These are phyloP conservation scores for Tulasnella sp. DNA, from an alignment of 768 basidiomycete genomes.

Conservation along the genomic window DNA sequence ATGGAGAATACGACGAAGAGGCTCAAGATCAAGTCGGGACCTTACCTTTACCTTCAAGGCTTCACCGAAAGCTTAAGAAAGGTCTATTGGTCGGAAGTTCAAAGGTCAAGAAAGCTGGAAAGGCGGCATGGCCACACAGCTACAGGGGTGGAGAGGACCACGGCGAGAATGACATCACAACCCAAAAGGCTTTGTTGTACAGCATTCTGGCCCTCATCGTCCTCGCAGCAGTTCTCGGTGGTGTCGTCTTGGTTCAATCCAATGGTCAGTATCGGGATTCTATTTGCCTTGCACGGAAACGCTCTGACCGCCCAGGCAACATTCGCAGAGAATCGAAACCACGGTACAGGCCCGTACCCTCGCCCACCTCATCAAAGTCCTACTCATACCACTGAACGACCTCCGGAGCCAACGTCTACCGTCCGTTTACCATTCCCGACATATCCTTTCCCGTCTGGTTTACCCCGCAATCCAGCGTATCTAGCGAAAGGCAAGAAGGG, in stretches of 20 bases:
- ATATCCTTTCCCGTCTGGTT: conserved; percentile 22
- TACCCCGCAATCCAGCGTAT: conserved; percentile 52
- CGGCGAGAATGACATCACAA: conserved; percentile 23
- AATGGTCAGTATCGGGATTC: not conserved
- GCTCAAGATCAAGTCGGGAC: conserved; percentile 19
- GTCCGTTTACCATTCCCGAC: conserved; percentile 2
- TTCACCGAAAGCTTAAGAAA: conserved; percentile 27
- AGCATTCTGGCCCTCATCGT: conserved; percentile 22
- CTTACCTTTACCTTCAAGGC: conserved; percentile 23
- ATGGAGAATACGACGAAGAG: conserved; percentile 24
- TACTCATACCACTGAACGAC: not conserved
- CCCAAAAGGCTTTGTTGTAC: conserved; percentile 23
- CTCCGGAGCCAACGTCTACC: conserved; percentile 16
- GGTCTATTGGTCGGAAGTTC: conserved; percentile 17
- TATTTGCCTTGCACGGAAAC: not conserved
- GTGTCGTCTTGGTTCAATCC: conserved; percentile 22
- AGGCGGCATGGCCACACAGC: conserved; percentile 2
- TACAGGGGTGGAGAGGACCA: not conserved
- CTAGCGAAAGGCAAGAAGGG: conserved; percentile 64
- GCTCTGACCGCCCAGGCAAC: not conserved
- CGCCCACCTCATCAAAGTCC: conserved; percentile 18
- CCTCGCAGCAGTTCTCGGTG: conserved; percentile 23
- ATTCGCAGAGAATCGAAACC: conserved; percentile 1
- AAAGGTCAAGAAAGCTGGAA: conserved; percentile 16
- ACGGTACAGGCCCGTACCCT: conserved; percentile 25